Evolutionary conservation across 2,329 filamentous ascomycete genomes (phyloP).

Genomic region (Dendrostoma leiphaemia): DNA sequence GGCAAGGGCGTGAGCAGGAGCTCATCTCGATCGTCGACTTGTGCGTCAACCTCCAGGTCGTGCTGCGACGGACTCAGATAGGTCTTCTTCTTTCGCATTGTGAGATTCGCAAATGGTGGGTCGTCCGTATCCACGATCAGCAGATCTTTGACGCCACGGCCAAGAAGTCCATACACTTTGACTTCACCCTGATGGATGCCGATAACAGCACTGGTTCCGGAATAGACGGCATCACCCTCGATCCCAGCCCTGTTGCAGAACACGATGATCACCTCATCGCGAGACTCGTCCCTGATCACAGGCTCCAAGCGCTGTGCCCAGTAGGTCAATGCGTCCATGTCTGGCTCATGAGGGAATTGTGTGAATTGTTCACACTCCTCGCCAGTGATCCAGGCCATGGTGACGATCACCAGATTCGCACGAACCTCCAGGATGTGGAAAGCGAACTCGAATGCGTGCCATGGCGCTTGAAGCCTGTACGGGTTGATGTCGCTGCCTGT

Average conservation of each 20-base stretch:
- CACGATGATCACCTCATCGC: slow-evolving; percentile 56
- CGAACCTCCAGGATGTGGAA: slow-evolving; percentile 54
- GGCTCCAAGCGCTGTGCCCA: slow-evolving; percentile 64
- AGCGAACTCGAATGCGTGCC: slow-evolving; percentile 49
- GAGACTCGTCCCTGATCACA: slow-evolving; percentile 39
- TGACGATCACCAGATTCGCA: slow-evolving; percentile 64
- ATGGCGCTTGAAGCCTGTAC: slow-evolving; percentile 49
- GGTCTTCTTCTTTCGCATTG: slow-evolving; percentile 23
- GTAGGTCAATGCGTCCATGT: slow-evolving; percentile 63
- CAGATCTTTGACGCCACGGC: slow-evolving; percentile 59
- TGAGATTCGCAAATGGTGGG: slow-evolving; percentile 31
- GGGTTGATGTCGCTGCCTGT: slow-evolving; percentile 60
- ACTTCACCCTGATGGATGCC: slow-evolving; percentile 57
- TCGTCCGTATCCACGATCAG: slow-evolving; percentile 55
- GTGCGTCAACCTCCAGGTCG: neutral
- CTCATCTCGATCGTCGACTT: neutral
- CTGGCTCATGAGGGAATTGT: slow-evolving; percentile 44
- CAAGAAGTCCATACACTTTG: slow-evolving; percentile 58
- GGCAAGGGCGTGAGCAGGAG: neutral
- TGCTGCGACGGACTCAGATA: neutral
- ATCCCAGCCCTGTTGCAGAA: slow-evolving; percentile 62
- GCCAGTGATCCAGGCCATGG: slow-evolving; percentile 71
- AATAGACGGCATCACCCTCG: slow-evolving; percentile 58
- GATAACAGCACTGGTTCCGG: slow-evolving; percentile 62
- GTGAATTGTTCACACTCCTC: slow-evolving; percentile 42